A percentile compares a stretch with the other conserved stretches of the same genome.
These are phyloP conservation scores for Cercospora citrullina DNA, from an alignment of 2,329 filamentous ascomycete genomes.

Conservation along the genomic window DNA sequence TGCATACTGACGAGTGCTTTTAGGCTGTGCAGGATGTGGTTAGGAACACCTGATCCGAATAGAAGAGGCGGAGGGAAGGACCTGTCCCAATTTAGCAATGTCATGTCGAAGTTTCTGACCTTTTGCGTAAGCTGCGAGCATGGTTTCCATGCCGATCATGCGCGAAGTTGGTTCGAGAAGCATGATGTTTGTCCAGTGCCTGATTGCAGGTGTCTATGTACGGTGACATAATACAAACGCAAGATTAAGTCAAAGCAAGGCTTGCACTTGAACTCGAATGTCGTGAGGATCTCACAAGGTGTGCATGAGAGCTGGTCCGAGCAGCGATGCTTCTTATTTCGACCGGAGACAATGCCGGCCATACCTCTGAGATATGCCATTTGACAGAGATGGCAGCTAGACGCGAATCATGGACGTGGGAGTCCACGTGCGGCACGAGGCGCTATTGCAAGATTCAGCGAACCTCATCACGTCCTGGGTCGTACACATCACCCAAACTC, in stretches of 20 bases:
- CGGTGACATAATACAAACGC: neutral
- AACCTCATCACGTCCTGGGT: neutral
- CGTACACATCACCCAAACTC: neutral
- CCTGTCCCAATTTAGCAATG: constrained; percentile 39
- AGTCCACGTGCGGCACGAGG: neutral
- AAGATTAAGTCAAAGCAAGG: neutral
- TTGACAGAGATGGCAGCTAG: neutral
- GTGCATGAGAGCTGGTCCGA: neutral
- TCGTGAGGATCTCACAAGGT: neutral
- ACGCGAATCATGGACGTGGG: neutral
- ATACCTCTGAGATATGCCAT: neutral
- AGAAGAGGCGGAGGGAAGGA: constrained; percentile 37
- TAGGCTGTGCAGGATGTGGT: constrained; percentile 60
- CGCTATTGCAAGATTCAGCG: neutral
- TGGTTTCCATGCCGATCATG: constrained; percentile 64
- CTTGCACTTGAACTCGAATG: neutral
- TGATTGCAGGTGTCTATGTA: constrained; percentile 56
- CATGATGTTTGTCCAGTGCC: constrained; percentile 57
- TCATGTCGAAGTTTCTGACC: constrained; percentile 57
- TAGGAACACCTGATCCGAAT: constrained; percentile 58
- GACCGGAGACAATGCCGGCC: neutral
- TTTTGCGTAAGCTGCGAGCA: constrained; percentile 65
- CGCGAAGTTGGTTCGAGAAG: constrained; percentile 60
- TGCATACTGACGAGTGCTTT: neutral
- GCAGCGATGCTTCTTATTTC: neutral